Evolutionary conservation across 106 monocot species (phyloP), one percentile per base, ranked within the genome.

Genomic region (Iris macrosiphon): DNA sequence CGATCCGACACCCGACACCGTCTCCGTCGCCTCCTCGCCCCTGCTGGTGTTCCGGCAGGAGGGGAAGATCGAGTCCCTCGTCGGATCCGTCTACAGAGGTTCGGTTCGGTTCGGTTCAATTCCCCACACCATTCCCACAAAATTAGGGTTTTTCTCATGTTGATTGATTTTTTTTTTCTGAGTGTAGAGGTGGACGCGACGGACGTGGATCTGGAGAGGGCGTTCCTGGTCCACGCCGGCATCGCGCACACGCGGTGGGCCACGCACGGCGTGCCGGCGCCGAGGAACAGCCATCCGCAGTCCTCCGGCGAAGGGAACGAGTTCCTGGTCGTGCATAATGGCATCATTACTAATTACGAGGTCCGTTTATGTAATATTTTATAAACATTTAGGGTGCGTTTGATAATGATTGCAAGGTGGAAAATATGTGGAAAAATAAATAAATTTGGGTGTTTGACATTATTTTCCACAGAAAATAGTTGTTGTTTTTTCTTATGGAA

Each of bases 271-370:
- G 83, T 90, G 46, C 96, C 96, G 68, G 64, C 96, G 66, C 80
- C 96, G 25, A 85, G 83, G 60, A 96, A 96, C 63, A 96, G 96
- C 61, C 96, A 96, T 52, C 96, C 96, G 5, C 96, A 96, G 55
- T 77, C 96, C 44, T 96, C 96, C 0, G 96, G 86, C 16, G 26
- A 45, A 64, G 32, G 54, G 38, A 66, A 96, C 59, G 96, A 96
- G 49, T 96, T 96, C 62, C 64, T 90, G 52, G 96, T 96, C 35
- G 96, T 96, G 47, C 96, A 96, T 59, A 96, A 96, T 83, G 96
- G 96, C 26, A 96, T 96, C 32, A 96, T 96, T 45, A 96, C 96
- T 46, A 96, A 96, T 67, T 96, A 96, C 31, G 96, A 96, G 96
- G 96, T 96, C 40, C 26, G 57, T 52, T 51, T 49, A 41, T 44